Percentiles rank a stretch among this genome's conserved stretches.
Conservation (phyloP, 2,329 filamentous ascomycete genomes). For the Penicillium psychrosexuale region DNA sequence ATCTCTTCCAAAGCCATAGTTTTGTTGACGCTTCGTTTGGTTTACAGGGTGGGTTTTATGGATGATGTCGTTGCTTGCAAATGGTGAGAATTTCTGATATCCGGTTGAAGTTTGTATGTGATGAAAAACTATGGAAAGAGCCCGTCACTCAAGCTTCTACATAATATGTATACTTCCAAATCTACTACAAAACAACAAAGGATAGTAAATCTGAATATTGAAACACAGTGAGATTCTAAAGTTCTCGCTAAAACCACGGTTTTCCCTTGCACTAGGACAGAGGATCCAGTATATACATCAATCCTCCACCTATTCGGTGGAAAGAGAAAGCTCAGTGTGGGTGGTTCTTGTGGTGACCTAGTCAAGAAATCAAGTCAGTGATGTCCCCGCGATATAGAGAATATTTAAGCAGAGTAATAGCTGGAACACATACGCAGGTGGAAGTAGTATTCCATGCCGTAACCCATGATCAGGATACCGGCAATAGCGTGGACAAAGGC, state of each 20-base stretch:
- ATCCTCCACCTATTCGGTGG: conserved; percentile 26
- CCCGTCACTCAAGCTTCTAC: background rate
- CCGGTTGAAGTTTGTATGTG: background rate
- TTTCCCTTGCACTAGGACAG: conserved; percentile 32
- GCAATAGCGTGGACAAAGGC: conserved; percentile 85
- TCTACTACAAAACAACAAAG: conserved; percentile 7
- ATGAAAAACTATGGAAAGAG: background rate
- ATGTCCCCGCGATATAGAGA: background rate
- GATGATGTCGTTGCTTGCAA: background rate
- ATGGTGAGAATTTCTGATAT: background rate
- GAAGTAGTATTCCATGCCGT: conserved; percentile 99
- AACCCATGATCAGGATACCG: conserved; percentile 75
- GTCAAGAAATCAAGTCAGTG: conserved; percentile 13
- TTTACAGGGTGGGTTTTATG: background rate
- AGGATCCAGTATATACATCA: conserved; percentile 42
- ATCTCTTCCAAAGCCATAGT: background rate
- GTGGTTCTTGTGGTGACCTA: conserved; percentile 99
- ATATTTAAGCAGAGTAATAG: background rate
- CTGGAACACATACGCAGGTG: conserved; percentile 78
- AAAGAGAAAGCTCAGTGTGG: conserved; percentile 67
- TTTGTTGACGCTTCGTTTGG: background rate
- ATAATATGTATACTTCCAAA: background rate
- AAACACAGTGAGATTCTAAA: conserved; percentile 22
- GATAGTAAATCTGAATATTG: conserved; percentile 11
- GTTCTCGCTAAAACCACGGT: conserved; percentile 27